Evolutionary conservation across 768 basidiomycete species (phyloP).

Genomic region (Mycena epipterygia): DNA sequence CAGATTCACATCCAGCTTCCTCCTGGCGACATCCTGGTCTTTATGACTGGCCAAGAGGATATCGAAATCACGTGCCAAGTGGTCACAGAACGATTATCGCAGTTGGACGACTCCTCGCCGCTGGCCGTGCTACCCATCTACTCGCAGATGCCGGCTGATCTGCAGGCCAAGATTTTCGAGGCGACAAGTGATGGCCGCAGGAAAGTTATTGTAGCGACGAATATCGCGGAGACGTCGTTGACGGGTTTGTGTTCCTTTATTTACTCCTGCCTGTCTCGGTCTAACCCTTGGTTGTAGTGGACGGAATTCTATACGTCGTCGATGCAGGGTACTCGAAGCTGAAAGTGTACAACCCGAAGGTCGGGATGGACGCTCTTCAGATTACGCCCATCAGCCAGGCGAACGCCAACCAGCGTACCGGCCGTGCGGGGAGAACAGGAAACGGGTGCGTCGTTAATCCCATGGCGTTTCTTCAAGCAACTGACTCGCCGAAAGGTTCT

Average conservation of each 20-base stretch:
- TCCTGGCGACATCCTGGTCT: conserved; percentile 94
- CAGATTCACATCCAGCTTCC: conserved; percentile 96
- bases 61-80: conserved; percentile 98
- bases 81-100: conserved; percentile 88
- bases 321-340: conserved; percentile 98
- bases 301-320: conserved; percentile 97
- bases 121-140: conserved; percentile 97
- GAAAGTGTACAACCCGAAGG: conserved; percentile 99
- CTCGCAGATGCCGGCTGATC: conserved; percentile 99
- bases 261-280: conserved; percentile 29
- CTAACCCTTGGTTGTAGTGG: conserved; percentile 66
- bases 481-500: conserved; percentile 70
- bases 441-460: conserved; percentile 80
- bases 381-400: conserved; percentile 99
- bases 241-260: conserved; percentile 69
- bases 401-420: conserved; percentile 96
- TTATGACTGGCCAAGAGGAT: conserved; percentile 99
- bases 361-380: conserved; percentile 99
- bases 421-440: conserved; percentile 96
- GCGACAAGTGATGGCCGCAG: conserved; percentile 59
- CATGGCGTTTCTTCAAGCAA: background rate
- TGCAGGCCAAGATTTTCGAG: conserved; percentile 78
- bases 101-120: conserved; percentile 91
- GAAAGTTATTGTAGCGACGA: conserved; percentile 98
- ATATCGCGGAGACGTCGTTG: conserved; percentile 98